A percentile compares a stretch with the other conserved stretches of the same genome.
phyloP scores from a whole-genome alignment of 2,329 filamentous ascomycete species.

The Escovopsis sp. region DNA sequence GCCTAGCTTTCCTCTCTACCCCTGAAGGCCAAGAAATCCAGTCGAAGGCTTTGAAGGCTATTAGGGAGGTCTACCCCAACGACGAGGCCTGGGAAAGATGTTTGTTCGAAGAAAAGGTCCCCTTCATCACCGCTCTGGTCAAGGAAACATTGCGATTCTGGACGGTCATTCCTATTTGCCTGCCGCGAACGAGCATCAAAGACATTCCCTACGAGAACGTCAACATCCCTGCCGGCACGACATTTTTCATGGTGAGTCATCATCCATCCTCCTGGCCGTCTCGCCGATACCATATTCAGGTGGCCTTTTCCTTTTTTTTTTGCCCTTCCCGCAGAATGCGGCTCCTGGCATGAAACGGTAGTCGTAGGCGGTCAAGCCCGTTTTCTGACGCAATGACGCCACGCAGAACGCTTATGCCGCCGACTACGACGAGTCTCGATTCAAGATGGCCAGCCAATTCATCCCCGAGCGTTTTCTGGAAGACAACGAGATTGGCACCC shows the following conservation, averaged over 20 bases:
- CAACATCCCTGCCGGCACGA: conserved; percentile 57
- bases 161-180: conserved; percentile 64
- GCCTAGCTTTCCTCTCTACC: conserved; percentile 59
- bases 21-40: conserved; percentile 55
- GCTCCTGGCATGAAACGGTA: too few species aligned
- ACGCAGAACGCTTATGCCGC: conserved; percentile 54
- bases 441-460: conserved; percentile 46
- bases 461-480: conserved; percentile 55
- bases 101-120: conserved; percentile 56
- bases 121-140: conserved; percentile 62
- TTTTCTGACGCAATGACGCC: background rate
- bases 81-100: conserved; percentile 65
- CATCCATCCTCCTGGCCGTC: background rate
- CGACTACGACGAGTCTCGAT: conserved; percentile 55
- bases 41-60: conserved; percentile 51
- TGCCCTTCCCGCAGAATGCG: too few species aligned
- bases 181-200: conserved; percentile 57
- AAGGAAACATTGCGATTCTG: conserved; percentile 69
- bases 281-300: background rate
- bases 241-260: conserved; percentile 54
- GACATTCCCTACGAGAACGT: conserved; percentile 54
- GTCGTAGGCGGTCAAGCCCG: too few species aligned
- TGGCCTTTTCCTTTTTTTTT: background rate
- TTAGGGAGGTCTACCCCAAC: conserved; percentile 54
- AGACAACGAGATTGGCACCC: conserved; percentile 37